phyloP scores from a whole-genome alignment of 768 basidiomycete genomes.

The Russula lepida region DNA sequence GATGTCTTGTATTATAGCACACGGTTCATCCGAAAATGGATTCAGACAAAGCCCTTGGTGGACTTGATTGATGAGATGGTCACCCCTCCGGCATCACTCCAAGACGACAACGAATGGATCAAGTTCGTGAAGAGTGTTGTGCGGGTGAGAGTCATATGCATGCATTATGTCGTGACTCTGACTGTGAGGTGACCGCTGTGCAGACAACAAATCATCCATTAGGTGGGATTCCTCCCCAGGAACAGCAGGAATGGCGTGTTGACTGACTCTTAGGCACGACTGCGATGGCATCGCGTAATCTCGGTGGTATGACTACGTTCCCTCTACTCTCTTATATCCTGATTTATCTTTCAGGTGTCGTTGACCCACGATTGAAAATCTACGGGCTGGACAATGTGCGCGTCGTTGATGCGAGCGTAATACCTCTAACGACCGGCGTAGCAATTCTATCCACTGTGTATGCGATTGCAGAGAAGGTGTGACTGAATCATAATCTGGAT shows the following conservation, averaged over 20 bases:
- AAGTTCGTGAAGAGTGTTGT: constrained; percentile 14
- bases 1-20: constrained; percentile 15
- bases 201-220: constrained; percentile 20
- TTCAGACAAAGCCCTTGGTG: constrained; percentile 12
- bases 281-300: constrained; percentile 18
- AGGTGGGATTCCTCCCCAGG: background rate
- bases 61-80: constrained; percentile 10
- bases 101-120: constrained; percentile 8
- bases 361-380: constrained; percentile 16
- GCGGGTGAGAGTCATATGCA: constrained; percentile 1
- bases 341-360: constrained; percentile 10
- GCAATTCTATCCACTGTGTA: constrained; percentile 18
- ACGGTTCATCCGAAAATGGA: constrained; percentile 16
- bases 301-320: constrained; percentile 5
- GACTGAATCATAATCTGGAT: background rate
- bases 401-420: constrained; percentile 16
- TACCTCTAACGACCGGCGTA: constrained; percentile 20
- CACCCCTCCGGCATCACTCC: constrained; percentile 11
- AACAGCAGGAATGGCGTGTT: background rate
- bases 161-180: background rate
- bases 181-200: background rate
- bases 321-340: background rate
- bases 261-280: constrained; percentile 5
- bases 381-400: constrained; percentile 18
- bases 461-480: constrained; percentile 19